Evolutionary conservation across 1,284 basidiomycete genomes (phyloP).

Genomic region (Bjerkandera adusta): DNA sequence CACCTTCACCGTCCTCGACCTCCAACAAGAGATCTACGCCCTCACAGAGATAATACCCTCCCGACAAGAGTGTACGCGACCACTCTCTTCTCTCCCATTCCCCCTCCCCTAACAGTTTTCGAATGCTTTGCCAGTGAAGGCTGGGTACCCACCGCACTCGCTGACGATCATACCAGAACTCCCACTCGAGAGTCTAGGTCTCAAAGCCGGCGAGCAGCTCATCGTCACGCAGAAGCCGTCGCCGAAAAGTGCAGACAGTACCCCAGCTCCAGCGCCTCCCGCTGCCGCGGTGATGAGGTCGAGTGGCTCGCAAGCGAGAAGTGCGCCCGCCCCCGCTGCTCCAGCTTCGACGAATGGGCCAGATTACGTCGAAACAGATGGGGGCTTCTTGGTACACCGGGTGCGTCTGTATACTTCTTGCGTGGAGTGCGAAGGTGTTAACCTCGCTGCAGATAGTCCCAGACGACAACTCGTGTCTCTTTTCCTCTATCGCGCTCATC

Average conservation of each 20-base stretch:
- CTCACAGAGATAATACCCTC: slow-evolving; percentile 71
- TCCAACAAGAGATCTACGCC: slow-evolving; percentile 69
- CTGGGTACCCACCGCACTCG: slow-evolving; percentile 78
- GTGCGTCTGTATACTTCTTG: slow-evolving; percentile 35
- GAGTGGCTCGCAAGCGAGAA: slow-evolving; percentile 25
- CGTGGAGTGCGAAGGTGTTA: not conserved
- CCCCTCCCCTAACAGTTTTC: not conserved
- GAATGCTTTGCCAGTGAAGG: slow-evolving; percentile 58
- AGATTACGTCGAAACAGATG: slow-evolving; percentile 57
- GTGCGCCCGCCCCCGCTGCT: slow-evolving; percentile 16
- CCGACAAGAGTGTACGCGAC: slow-evolving; percentile 69
- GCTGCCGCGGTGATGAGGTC: slow-evolving; percentile 25
- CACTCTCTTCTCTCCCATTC: not conserved
- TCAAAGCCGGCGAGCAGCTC: slow-evolving; percentile 79
- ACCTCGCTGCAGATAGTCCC: slow-evolving; percentile 88
- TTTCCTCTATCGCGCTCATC: slow-evolving; percentile 80
- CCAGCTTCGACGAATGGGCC: slow-evolving; percentile 38
- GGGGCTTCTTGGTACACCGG: slow-evolving; percentile 67
- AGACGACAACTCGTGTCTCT: slow-evolving; percentile 93
- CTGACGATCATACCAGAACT: slow-evolving; percentile 72
- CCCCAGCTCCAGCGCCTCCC: slow-evolving; percentile 14
- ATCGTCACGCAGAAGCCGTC: slow-evolving; percentile 61
- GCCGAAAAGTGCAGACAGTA: slow-evolving; percentile 16
- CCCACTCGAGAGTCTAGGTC: slow-evolving; percentile 71
- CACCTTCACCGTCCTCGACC: slow-evolving; percentile 62